phyloP scores from a whole-genome alignment of 352 stramenopile genomes.

The Globisporangium irregulare region DNA sequence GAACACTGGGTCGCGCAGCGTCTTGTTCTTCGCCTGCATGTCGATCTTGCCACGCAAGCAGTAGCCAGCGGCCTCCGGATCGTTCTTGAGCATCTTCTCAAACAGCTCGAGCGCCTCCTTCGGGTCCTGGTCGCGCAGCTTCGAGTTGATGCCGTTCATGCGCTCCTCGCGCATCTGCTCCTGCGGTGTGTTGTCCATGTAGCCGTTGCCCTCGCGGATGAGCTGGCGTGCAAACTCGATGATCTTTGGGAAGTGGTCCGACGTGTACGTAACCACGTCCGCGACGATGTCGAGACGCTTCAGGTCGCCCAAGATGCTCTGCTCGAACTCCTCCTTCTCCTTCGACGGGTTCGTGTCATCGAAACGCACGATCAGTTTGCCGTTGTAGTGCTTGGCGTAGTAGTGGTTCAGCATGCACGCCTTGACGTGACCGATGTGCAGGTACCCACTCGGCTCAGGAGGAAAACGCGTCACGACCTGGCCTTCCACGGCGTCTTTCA shows the following conservation, averaged over 20 bases:
- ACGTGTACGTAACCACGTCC: conserved; percentile 94
- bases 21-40: conserved; percentile 91
- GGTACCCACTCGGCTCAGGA: conserved; percentile 19
- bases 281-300: conserved; percentile 78
- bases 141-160: conserved; percentile 91
- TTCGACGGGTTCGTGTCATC: conserved; percentile 99
- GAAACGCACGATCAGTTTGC: conserved; percentile 98
- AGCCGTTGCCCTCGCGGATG: conserved; percentile 95
- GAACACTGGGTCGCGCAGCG: conserved; percentile 85
- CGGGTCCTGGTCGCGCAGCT: conserved; percentile 83
- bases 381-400: conserved; percentile 97
- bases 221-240: conserved; percentile 92
- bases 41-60: conserved; percentile 94
- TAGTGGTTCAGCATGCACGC: conserved; percentile 99
- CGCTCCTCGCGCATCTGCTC: conserved; percentile 97
- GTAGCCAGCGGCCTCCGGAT: conserved; percentile 68
- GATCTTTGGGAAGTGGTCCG: conserved; percentile 97
- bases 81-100: conserved; percentile 94
- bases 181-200: conserved; percentile 99
- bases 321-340: conserved; percentile 99
- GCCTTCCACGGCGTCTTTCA: conserved; percentile 94
- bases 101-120: conserved; percentile 94
- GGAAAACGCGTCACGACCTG: conserved; percentile 97
- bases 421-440: conserved; percentile 98
- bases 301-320: conserved; percentile 92